Conservation (phyloP, 768 basidiomycete species). For the Suillus fuscotomentosus region DNA sequence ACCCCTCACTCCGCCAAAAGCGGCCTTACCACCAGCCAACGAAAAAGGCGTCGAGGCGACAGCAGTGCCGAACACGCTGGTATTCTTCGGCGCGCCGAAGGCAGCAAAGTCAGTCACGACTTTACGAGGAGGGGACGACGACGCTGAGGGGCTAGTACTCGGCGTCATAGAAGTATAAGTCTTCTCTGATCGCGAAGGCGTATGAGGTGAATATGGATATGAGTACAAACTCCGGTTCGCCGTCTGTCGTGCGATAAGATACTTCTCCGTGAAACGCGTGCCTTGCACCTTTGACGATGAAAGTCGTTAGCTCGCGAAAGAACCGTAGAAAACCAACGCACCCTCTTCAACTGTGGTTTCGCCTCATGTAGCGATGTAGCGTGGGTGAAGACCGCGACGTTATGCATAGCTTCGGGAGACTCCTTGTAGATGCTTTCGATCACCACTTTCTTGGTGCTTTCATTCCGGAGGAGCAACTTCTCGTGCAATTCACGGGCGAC, state of each 20-base stretch:
- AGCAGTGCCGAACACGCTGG: slow-evolving; percentile 82
- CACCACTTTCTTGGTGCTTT: slow-evolving; percentile 95
- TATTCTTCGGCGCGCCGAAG: slow-evolving; percentile 71
- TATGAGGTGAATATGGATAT: slow-evolving; percentile 53
- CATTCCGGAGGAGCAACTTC: slow-evolving; percentile 84
- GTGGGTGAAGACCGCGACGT: slow-evolving; percentile 81
- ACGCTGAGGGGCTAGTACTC: slow-evolving; percentile 23
- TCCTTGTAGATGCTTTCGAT: slow-evolving; percentile 97
- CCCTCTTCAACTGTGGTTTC: slow-evolving; percentile 75
- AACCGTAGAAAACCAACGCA: slow-evolving; percentile 32
- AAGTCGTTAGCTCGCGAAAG: slow-evolving; percentile 5
- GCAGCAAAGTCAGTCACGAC: slow-evolving; percentile 88
- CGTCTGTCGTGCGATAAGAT: slow-evolving; percentile 71
- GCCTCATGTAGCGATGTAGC: slow-evolving; percentile 72
- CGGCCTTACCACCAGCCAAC: slow-evolving; percentile 75
- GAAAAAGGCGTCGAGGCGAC: slow-evolving; percentile 81
- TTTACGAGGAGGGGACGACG: slow-evolving; percentile 76
- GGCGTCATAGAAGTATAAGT: slow-evolving; percentile 27
- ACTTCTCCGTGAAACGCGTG: slow-evolving; percentile 97
- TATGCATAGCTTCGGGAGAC: slow-evolving; percentile 84
- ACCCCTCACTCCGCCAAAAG: slow-evolving; percentile 76
- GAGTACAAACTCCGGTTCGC: slow-evolving; percentile 51
- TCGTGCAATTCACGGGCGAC: slow-evolving; percentile 95
- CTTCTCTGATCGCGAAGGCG: slow-evolving; percentile 43
- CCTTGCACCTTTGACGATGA: slow-evolving; percentile 68